Percentiles rank a stretch among this genome's conserved stretches.
phyloP scores from a whole-genome alignment of 1,284 basidiomycete genomes.

The Amylostereum areolatum region DNA sequence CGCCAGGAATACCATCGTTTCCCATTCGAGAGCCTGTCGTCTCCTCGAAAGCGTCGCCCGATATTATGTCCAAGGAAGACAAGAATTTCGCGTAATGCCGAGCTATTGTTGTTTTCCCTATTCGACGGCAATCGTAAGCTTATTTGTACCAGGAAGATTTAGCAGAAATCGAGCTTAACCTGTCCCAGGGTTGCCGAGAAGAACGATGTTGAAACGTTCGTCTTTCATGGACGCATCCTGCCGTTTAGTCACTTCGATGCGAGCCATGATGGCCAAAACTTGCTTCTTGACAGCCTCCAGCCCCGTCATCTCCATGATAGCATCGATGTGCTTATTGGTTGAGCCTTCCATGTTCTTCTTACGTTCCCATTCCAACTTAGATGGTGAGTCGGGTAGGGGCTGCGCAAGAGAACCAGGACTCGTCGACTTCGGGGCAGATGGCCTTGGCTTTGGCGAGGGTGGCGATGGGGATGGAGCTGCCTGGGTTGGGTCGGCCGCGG shows the following conservation, averaged over 20 bases:
- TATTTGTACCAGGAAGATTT: neutral
- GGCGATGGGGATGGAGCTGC: neutral
- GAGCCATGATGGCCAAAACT: slow-evolving; percentile 23
- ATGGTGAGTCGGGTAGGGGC: slow-evolving; percentile 1
- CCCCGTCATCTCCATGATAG: slow-evolving; percentile 27
- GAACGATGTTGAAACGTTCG: slow-evolving; percentile 24
- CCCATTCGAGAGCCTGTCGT: slow-evolving; percentile 56
- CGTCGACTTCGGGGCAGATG: neutral
- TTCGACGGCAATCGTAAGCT: neutral
- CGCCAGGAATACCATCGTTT: slow-evolving; percentile 46
- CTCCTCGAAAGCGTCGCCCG: slow-evolving; percentile 49
- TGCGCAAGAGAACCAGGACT: no score
- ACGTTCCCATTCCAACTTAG: slow-evolving; percentile 22
- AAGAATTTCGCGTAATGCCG: slow-evolving; percentile 60
- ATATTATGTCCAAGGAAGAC: slow-evolving; percentile 44
- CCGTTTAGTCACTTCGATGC: slow-evolving; percentile 20
- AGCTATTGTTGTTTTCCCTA: slow-evolving; percentile 67
- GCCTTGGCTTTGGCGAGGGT: neutral
- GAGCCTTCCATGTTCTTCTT: slow-evolving; percentile 25
- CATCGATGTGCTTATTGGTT: slow-evolving; percentile 20
- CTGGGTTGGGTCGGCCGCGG: no score
- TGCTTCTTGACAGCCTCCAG: slow-evolving; percentile 26
- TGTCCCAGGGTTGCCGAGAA: slow-evolving; percentile 30
- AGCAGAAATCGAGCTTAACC: slow-evolving; percentile 12
- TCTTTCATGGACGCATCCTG: slow-evolving; percentile 20